Percentiles rank a stretch among this genome's conserved stretches.
Conservation (phyloP, 306 rosid genomes). For the Prinsepia uniflora region DNA sequence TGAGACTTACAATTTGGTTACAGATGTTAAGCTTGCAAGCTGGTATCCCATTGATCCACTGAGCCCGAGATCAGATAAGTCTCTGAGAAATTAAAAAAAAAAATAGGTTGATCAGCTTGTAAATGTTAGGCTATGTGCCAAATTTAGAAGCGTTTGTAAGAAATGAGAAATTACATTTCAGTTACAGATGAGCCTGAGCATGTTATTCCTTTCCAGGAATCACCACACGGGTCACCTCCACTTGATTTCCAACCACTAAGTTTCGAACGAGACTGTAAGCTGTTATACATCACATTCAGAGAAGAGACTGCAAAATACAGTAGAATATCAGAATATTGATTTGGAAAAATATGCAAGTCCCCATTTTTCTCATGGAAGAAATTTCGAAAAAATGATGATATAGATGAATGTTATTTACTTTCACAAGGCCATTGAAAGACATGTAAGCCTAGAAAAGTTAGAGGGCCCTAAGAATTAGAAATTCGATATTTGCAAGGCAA, state of each 20-base stretch:
- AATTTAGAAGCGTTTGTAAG: background rate
- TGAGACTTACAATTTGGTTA: conserved; percentile 71
- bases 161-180: conserved; percentile 52
- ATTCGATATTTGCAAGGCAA: background rate
- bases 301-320: conserved; percentile 57
- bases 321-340: background rate
- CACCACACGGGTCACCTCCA: conserved; percentile 93
- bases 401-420: background rate
- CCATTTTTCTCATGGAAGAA: background rate
- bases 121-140: background rate
- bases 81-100: conserved; percentile 39
- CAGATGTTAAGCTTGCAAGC: conserved; percentile 64
- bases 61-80: conserved; percentile 54
- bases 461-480: background rate
- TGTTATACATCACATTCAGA: conserved; percentile 66
- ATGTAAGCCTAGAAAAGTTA: background rate
- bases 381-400: background rate
- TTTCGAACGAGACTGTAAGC: conserved; percentile 62
- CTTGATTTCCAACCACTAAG: conserved; percentile 61
- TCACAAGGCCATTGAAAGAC: background rate
- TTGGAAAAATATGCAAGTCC: background rate
- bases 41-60: conserved; percentile 80
- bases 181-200: conserved; percentile 84
- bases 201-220: conserved; percentile 73
- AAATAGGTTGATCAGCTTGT: conserved; percentile 9